Evolutionary conservation across 225 moss, liverwort and hornwort species (phyloP), one percentile per base, ranked within the genome.

Genomic region (Climacium dendroides): DNA sequence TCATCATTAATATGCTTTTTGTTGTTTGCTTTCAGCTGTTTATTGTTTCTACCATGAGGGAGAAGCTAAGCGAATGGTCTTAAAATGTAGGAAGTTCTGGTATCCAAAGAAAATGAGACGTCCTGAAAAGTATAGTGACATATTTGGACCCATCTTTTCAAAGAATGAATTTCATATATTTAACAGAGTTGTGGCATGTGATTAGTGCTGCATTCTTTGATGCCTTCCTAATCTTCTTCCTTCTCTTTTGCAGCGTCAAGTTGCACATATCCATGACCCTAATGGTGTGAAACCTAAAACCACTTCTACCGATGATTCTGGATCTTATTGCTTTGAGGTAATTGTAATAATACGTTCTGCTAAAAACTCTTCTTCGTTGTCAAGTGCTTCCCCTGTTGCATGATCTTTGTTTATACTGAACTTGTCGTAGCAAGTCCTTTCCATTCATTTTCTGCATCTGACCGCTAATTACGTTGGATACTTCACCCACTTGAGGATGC

Each of bases 301-400:
- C 47, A 92, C 92, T 84, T 91, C 90, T 34, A 93, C 91, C 63
- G 92, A 95, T 82, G 95, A 96, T 77, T 81, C 90, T 83, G 95
- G 94, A 15, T 91, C 91, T 57, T 94, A 94, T 69, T 96, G 94
- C 89, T 96, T 96, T 86, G 93, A 96, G 94, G 96, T 92, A 84
- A 72, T 47, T 75, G 17, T 43, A 63, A 63, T 45, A 4, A 19
- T 73, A n/a, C 65, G 53, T 71, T 64, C 62, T 80, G 65, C 39
- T 53, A 25, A 58, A 22, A 29, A 14, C 37, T n/a, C 23, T 11
- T 30, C 47, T 53, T 43, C 64, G 35, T 57, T 74, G 19, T 54
- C 23, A 50, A 86, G 29, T 76, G 75, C 57, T 85, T 59, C n/a
- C 41, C 62, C 47, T 86, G 35, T 62, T 75, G 52, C 79, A 70